Base-by-base conservation (phyloP, 441 rosid species). In the Euphorbia schlechtendalii region DNA sequence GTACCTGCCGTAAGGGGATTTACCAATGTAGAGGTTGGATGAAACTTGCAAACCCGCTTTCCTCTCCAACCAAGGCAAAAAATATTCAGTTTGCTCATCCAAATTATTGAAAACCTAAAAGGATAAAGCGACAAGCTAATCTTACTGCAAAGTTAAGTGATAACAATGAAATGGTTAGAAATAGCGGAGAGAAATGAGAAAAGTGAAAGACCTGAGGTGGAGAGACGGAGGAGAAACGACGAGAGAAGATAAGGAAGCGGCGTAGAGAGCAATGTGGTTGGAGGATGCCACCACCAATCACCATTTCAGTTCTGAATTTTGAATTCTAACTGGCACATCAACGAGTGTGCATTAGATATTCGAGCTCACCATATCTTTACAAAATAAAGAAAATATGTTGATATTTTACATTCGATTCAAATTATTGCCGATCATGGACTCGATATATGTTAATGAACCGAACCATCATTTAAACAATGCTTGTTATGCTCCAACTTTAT, bases 21-120 rank as follows among this genome's bases (percentile, higher is more conserved):
- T 86, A 38, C 96, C 93, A 18, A 92, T 81, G 8, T 84, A 79
- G 58, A 89, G 86, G 59, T 72, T 67, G 10, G 86, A 69, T 0
- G 89, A 80, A 52, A 92, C 75, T 69, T 78, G 73, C 10, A 60
- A 71, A 66, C 90, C 89, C 64, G 93, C 83, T 71, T 77, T 83
- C 28, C 43, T 62, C 74, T 86, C 89, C 77, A 92, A 68, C 96
- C 98, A 92, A 3, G 88, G 89, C 78, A 89, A 76, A 76, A 92
- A 87, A 53, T 71, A 85, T 54, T 57, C 69, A 67, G 78, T 78
- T 0, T 69, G 87, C 57, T 76, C 75, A 20, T 83, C 84, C 64
- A 69, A 56, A 66, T 59, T 63, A 64, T 58, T 74, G 64, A 65
- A 74, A 2, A 55, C 59, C 84, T 51, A 27, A 13, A 71, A 63